Base-by-base conservation (phyloP, 2,329 filamentous ascomycete genomes). In the Hypomyces rosellus region DNA sequence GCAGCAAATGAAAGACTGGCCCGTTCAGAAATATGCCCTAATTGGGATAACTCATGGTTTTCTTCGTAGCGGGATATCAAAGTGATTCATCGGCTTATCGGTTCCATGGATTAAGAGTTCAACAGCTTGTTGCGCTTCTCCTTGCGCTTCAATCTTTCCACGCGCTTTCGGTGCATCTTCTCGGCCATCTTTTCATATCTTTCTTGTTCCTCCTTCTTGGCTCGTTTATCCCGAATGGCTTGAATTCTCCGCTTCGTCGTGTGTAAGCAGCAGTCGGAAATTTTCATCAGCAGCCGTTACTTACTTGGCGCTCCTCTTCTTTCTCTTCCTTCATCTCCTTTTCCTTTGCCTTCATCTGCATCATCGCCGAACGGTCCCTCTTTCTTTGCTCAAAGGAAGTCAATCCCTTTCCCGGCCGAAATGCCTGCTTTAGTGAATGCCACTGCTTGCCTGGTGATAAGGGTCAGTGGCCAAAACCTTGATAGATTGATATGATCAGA, bases 321-420 rank as follows among this genome's bases (percentile, higher is more conserved):
- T 95, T 96, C 73, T 96, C 93, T 1, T 90, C 88, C 74, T 92
- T 95, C 82, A 99, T 83, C 69, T 96, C 90, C 70, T 88, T 91
- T 73, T 97, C 93, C 64, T 89, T 90, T 34, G 89, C 88, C 74
- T 96, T 97, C 61, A 88, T 81, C n/a, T 88, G 82, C 12, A 81
- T 79, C 60, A 84, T 78, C 7, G 84, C 79, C 55, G 84, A 80
- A 46, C 89, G 82, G 54, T 84, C 78, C 59, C 85, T 84, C 42
- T 81, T 74, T 48, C 92, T 84, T 69, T 89, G 86, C 59, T 85
- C 84, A 67, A 86, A 97, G 1, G 89, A 83, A 3, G 82, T 88
- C 59, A 90, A 78, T 22, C 91, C 89, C 9, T 86, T 78, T 13
- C 75, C 83, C 4, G 89, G 92, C 37, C 93, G 85, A 70, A 97